Evolutionary conservation across 176 grass and related monocot species (phyloP).

Genomic region (Rhynchospora tenuis): DNA sequence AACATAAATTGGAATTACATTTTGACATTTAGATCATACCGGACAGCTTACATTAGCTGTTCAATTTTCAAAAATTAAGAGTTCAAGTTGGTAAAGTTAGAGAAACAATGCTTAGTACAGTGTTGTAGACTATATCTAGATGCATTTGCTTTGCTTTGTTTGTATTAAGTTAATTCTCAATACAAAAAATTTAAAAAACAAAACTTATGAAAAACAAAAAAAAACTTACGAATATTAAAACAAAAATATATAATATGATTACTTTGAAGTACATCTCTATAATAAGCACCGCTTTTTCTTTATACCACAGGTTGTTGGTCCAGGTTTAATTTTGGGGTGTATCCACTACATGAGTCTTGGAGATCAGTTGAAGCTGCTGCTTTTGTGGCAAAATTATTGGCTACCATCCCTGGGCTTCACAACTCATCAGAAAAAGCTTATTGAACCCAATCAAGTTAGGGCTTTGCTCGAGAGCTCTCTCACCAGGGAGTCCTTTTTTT

Average conservation of each 20-base stretch:
- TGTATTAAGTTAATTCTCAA: too few species aligned
- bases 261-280: too few species aligned
- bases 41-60: neutral
- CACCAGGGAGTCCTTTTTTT: constrained; percentile 61
- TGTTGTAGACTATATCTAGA: too few species aligned
- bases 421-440: constrained; percentile 83
- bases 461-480: constrained; percentile 43
- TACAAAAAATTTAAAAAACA: too few species aligned
- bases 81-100: neutral
- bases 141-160: neutral
- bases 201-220: too few species aligned
- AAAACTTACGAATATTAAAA: too few species aligned
- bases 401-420: constrained; percentile 55
- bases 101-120: too few species aligned
- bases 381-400: constrained; percentile 94
- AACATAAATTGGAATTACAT: neutral
- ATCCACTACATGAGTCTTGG: constrained; percentile 61
- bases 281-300: too few species aligned
- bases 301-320: constrained; percentile 56
- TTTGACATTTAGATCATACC: neutral
- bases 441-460: constrained; percentile 58
- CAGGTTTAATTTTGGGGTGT: constrained; percentile 58
- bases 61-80: neutral
- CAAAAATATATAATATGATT: too few species aligned
- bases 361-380: constrained; percentile 66